Conservation (phyloP, 257 asterid species). For the Scutellaria barbata region DNA sequence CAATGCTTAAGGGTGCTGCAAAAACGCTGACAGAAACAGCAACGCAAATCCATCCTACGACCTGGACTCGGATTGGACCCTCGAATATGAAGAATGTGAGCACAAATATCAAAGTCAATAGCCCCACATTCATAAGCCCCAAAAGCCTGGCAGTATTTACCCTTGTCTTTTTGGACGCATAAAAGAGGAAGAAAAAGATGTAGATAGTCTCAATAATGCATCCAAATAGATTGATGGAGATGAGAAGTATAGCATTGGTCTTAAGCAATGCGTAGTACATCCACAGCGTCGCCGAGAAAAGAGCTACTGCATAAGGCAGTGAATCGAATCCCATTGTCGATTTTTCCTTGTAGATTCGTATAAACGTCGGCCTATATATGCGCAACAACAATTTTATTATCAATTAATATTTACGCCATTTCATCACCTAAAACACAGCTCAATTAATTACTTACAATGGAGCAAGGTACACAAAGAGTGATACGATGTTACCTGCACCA, state of each 20-base stretch:
- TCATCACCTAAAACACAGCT: no score
- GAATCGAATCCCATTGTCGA: constrained; percentile 61
- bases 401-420: no score
- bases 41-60: constrained; percentile 74
- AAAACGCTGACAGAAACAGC: constrained; percentile 54
- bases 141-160: constrained; percentile 46
- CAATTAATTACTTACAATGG: constrained; percentile 65
- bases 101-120: constrained; percentile 40
- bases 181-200: constrained; percentile 45
- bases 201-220: constrained; percentile 53
- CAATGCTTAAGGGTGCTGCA: constrained; percentile 63
- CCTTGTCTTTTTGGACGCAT: constrained; percentile 56
- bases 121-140: constrained; percentile 48
- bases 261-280: constrained; percentile 56
- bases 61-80: constrained; percentile 34
- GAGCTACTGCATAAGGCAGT: constrained; percentile 56
- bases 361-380: constrained; percentile 60
- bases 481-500: constrained; percentile 71
- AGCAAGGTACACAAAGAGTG: constrained; percentile 70
- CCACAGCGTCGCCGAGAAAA: constrained; percentile 61
- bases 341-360: constrained; percentile 51
- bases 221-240: constrained; percentile 61
- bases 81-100: constrained; percentile 48
- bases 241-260: constrained; percentile 46
- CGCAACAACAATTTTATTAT: no score